phyloP scores from a whole-genome alignment of 2,329 filamentous ascomycete species.

The Penicillium sp. region DNA sequence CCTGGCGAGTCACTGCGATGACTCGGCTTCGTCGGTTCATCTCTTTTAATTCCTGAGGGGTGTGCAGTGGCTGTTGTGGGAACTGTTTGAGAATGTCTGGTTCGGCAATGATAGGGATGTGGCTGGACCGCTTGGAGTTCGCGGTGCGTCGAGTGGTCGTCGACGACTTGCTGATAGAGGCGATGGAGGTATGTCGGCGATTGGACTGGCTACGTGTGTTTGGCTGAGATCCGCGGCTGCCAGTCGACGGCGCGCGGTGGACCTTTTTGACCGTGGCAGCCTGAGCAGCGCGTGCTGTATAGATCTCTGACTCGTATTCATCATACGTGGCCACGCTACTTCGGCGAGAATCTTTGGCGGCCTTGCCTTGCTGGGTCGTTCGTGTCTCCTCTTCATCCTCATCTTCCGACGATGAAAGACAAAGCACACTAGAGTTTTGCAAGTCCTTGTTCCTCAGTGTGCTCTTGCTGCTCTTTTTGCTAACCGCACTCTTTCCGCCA shows the following conservation, averaged over 20 bases:
- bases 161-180: conserved; percentile 40
- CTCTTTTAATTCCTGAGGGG: conserved; percentile 36
- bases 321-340: conserved; percentile 50
- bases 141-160: conserved; percentile 30
- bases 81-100: conserved; percentile 38
- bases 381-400: conserved; percentile 45
- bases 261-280: conserved; percentile 41
- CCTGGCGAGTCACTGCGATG: conserved; percentile 61
- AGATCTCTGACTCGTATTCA: conserved; percentile 52
- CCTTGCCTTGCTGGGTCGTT: conserved; percentile 20
- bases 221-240: conserved; percentile 35
- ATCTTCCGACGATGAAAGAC: conserved; percentile 57
- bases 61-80: conserved; percentile 30
- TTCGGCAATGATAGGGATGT: conserved; percentile 44
- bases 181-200: conserved; percentile 33
- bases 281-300: conserved; percentile 48
- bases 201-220: conserved; percentile 23
- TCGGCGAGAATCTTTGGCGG: conserved; percentile 31
- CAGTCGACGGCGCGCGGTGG: conserved; percentile 35
- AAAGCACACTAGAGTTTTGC: conserved; percentile 53
- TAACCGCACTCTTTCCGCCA: conserved; percentile 33
- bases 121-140: conserved; percentile 39
- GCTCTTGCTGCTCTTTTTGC: conserved; percentile 48
- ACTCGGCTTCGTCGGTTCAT: conserved; percentile 52
- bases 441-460: conserved; percentile 50